Conservation (phyloP, 108 stramenopile species). For the Nannochloropsis salina region DNA sequence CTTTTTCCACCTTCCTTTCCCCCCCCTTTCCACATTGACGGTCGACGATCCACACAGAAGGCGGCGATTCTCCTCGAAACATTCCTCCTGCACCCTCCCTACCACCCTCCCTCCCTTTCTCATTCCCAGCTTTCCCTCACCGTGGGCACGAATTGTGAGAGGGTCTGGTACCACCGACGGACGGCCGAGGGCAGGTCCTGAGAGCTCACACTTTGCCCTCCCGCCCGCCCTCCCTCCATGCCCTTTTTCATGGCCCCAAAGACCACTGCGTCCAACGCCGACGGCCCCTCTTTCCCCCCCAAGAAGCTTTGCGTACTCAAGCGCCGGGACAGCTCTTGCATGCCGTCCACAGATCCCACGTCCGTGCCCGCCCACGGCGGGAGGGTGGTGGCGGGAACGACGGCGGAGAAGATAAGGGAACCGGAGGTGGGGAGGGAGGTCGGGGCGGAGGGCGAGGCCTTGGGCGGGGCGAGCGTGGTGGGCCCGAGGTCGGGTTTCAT, state of each 20-base stretch:
- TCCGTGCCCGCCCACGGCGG: background rate
- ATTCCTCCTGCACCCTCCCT: background rate
- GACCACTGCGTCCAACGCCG: background rate
- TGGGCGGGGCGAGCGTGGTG: too few species aligned
- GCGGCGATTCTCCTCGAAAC: too few species aligned
- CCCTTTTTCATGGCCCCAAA: background rate
- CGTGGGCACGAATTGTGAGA: background rate
- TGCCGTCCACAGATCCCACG: background rate
- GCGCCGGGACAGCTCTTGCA: background rate
- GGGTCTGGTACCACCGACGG: background rate
- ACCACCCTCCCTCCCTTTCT: background rate
- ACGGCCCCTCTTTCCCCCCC: background rate
- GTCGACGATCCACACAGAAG: too few species aligned
- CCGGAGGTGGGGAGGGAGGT: too few species aligned
- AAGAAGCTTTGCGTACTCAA: background rate
- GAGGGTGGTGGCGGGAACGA: background rate
- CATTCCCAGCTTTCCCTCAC: background rate
- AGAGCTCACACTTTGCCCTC: background rate
- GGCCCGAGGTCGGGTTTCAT: constrained; percentile 84
- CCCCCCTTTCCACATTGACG: background rate
- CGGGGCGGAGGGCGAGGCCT: too few species aligned
- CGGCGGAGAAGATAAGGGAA: background rate
- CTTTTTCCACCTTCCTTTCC: background rate
- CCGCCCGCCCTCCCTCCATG: background rate
- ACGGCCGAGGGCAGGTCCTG: background rate